Conservation (phyloP, 805 yeast genomes). For the Nakazawaea populi region DNA sequence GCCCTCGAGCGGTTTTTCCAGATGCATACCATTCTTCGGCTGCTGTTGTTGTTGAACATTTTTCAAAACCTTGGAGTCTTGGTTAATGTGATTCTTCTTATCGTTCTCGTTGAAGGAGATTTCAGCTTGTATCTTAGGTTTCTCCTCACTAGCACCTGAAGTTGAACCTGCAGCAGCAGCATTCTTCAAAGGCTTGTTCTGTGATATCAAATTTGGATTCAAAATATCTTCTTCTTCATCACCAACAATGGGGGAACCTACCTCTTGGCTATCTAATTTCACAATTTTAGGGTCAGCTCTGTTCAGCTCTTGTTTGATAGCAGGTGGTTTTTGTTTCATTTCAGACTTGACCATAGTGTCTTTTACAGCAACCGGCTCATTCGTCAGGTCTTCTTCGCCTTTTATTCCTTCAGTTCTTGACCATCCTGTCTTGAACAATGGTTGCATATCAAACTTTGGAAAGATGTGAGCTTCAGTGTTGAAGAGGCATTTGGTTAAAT, state of each 20-base stretch:
- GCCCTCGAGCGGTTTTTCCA: neutral
- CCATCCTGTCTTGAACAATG: conserved; percentile 60
- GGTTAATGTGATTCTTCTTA: conserved; percentile 3
- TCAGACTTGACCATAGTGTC: neutral
- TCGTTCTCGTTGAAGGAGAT: conserved; percentile 10
- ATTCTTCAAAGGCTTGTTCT: neutral
- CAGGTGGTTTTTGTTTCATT: neutral
- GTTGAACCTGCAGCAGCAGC: neutral
- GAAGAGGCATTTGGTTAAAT: conserved; percentile 66
- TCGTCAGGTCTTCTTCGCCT: neutral
- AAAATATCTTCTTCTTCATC: conserved; percentile 3
- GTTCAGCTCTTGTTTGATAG: neutral
- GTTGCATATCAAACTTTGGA: conserved; percentile 58
- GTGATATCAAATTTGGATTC: neutral
- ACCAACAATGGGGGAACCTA: neutral
- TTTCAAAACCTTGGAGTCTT: neutral
- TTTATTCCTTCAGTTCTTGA: conserved; percentile 23
- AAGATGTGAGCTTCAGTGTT: conserved; percentile 94
- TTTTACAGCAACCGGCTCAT: neutral
- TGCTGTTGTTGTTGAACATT: neutral
- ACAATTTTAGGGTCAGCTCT: neutral
- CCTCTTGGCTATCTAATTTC: neutral
- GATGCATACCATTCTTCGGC: neutral
- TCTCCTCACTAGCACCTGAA: neutral
- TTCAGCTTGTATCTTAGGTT: conserved; percentile 11